Evolutionary conservation across 192 early-diverging fungal species (phyloP).

Genomic region (Spizellomyces punctatus): DNA sequence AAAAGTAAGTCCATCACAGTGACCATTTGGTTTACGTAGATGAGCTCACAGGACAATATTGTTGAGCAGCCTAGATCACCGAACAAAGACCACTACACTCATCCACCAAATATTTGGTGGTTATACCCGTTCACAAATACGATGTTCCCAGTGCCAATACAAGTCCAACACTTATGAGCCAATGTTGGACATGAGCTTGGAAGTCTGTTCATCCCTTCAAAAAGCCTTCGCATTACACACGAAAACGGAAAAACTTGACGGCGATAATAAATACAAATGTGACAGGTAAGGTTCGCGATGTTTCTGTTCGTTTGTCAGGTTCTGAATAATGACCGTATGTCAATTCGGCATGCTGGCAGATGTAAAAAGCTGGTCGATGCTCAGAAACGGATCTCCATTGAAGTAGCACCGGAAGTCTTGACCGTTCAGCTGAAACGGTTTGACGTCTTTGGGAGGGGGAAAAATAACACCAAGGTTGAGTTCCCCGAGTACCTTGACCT

Average conservation of each 20-base stretch:
- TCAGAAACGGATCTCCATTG: neutral
- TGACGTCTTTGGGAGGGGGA: neutral
- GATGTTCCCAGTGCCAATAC: neutral
- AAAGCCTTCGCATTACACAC: neutral
- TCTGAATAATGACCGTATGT: neutral
- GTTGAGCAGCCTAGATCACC: neutral
- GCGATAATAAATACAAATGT: neutral
- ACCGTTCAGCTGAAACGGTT: slow-evolving; percentile 1
- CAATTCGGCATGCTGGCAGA: neutral
- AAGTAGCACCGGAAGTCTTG: neutral
- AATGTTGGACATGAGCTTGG: neutral
- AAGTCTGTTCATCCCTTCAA: neutral
- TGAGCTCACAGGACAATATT: no score
- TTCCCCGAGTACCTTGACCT: neutral
- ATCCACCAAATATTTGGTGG: slow-evolving; percentile 5
- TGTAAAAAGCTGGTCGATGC: neutral
- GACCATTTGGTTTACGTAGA: no score
- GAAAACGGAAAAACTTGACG: neutral
- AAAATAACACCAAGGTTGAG: neutral
- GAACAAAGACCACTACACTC: slow-evolving; percentile 1
- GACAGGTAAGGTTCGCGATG: neutral
- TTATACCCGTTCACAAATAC: slow-evolving; percentile 1
- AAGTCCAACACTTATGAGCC: slow-evolving; percentile 1
- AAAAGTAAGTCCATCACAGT: neutral
- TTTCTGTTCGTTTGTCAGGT: neutral